These are phyloP conservation scores for Leucosporidium scottii DNA, from an alignment of 768 basidiomycete genomes.

Conservation along the genomic window DNA sequence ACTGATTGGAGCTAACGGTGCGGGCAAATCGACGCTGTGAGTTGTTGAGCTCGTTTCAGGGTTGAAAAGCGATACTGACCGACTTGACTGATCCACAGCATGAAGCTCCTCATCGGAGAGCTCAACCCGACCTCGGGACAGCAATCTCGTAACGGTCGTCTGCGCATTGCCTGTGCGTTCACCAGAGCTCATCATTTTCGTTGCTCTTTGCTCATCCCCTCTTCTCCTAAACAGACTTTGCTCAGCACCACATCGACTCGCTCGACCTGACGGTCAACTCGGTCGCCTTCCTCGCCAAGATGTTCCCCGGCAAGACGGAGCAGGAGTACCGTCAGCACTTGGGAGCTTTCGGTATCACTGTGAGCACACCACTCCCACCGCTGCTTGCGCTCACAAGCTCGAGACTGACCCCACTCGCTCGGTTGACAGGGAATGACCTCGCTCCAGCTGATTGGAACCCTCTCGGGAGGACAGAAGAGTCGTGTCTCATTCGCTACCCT, in stretches of 20 bases:
- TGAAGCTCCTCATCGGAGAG: conserved; percentile 85
- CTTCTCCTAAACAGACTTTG: conserved; percentile 61
- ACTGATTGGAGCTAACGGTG: conserved; percentile 61
- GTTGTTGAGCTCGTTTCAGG: conserved; percentile 38
- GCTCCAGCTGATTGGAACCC: conserved; percentile 79
- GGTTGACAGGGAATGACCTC: conserved; percentile 35
- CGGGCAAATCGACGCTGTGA: conserved; percentile 91
- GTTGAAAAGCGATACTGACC: background rate
- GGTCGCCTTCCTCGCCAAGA: conserved; percentile 84
- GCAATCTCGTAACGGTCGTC: conserved; percentile 80
- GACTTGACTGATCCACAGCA: conserved; percentile 49
- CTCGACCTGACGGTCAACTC: conserved; percentile 77
- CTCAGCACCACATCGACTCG: conserved; percentile 93
- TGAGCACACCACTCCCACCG: no score
- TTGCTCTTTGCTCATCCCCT: background rate
- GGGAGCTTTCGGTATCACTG: conserved; percentile 94
- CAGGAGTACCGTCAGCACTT: conserved; percentile 94
- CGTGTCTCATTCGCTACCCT: conserved; percentile 79
- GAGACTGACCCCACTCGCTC: background rate
- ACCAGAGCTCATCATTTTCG: background rate
- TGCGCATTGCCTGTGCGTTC: conserved; percentile 64
- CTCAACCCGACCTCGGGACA: conserved; percentile 67
- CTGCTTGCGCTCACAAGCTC: background rate
- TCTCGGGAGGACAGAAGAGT: conserved; percentile 92
- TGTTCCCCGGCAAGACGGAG: conserved; percentile 88